phyloP scores from a whole-genome alignment of 2,329 filamentous ascomycete species.

The Sarocladium oryzae region DNA sequence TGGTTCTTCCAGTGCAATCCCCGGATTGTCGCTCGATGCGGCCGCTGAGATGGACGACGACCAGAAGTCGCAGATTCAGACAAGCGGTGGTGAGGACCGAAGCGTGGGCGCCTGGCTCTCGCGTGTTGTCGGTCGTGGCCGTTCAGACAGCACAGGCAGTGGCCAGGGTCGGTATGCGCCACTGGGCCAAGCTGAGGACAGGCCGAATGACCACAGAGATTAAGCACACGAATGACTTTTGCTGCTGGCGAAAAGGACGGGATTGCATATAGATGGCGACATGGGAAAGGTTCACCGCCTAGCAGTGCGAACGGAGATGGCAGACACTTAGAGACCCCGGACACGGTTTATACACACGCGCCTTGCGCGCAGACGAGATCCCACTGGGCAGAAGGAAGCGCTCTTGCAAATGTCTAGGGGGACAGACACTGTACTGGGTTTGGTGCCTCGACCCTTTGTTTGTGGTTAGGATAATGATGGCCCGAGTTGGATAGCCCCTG shows the following conservation, averaged over 20 bases:
- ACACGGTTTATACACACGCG: no score
- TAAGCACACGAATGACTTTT: constrained; percentile 17
- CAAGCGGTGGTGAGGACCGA: constrained; percentile 28
- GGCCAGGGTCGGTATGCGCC: constrained; percentile 36
- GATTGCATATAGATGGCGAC: constrained; percentile 34
- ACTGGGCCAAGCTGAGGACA: constrained; percentile 34
- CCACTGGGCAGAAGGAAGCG: not conserved
- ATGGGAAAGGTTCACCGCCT: not conserved
- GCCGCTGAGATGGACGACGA: constrained; percentile 51
- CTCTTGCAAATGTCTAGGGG: not conserved
- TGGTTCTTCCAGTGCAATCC: constrained; percentile 63
- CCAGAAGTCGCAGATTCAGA: constrained; percentile 34
- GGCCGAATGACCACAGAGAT: constrained; percentile 13
- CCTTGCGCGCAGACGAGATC: not conserved
- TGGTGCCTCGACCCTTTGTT: not conserved
- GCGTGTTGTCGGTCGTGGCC: constrained; percentile 32
- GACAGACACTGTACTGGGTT: not conserved
- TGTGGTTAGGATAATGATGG: constrained; percentile 5
- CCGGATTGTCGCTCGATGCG: constrained; percentile 75
- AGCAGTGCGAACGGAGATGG: not conserved
- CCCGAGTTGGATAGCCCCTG: not conserved
- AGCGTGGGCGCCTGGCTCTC: constrained; percentile 46
- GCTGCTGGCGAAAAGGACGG: constrained; percentile 16
- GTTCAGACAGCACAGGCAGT: constrained; percentile 31
- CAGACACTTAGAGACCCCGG: not conserved